phyloP scores from a whole-genome alignment of 129 eudicot species.

The Escallonia rubra region DNA sequence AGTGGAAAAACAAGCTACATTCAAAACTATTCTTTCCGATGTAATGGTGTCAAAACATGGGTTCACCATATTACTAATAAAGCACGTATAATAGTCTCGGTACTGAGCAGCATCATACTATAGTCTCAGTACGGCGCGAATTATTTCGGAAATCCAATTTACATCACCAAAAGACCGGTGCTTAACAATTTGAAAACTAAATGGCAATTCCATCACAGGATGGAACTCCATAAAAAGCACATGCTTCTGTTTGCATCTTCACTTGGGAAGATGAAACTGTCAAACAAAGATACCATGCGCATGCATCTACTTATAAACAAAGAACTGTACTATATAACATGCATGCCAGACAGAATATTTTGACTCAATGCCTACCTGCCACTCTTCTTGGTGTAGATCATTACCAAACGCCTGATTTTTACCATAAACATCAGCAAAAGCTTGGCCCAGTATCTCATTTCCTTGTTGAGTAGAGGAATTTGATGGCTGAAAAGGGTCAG shows the following conservation, averaged over 20 bases:
- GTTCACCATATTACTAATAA: too few species aligned
- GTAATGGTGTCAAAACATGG: too few species aligned
- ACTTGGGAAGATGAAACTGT: neutral
- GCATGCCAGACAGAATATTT: constrained; percentile 1
- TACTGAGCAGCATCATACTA: too few species aligned
- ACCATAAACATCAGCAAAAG: constrained; percentile 35
- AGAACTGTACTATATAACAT: neutral
- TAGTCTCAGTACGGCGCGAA: too few species aligned
- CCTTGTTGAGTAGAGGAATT: constrained; percentile 38
- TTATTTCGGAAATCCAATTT: too few species aligned
- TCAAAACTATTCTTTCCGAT: too few species aligned
- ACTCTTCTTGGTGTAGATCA: constrained; percentile 33
- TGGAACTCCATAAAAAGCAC: neutral
- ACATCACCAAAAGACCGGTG: too few species aligned
- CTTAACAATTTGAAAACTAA: too few species aligned
- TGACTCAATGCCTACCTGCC: constrained; percentile 53
- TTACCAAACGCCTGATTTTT: constrained; percentile 39
- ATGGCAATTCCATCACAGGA: too few species aligned
- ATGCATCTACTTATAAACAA: too few species aligned
- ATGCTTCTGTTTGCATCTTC: neutral
- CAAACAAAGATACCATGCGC: neutral
- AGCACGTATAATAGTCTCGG: too few species aligned
- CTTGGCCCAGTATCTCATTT: constrained; percentile 41
- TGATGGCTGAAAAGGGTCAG: constrained; percentile 42
- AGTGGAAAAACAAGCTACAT: too few species aligned